Evolutionary conservation across 2,329 filamentous ascomycete genomes (phyloP).

Genomic region (Apiospora kogelbergensis): DNA sequence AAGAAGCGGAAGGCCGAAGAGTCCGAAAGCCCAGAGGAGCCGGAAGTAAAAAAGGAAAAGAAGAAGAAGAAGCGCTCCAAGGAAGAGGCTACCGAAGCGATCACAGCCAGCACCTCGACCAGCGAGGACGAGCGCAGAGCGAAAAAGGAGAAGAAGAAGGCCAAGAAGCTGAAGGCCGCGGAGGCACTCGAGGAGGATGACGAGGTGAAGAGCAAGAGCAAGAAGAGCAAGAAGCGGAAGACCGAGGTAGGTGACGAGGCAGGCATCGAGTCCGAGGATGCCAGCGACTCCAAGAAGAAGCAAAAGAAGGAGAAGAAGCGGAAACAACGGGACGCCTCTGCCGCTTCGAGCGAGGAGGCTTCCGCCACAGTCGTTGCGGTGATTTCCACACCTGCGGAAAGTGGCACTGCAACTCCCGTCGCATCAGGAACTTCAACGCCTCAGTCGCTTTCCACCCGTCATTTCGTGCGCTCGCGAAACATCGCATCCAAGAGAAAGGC

Average conservation of each 20-base stretch:
- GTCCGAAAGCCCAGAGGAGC: constrained; percentile 31
- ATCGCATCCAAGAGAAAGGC: constrained; percentile 88
- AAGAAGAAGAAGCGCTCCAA: constrained; percentile 38
- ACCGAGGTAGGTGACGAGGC: constrained; percentile 33
- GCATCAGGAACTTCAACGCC: constrained; percentile 43
- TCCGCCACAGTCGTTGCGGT: constrained; percentile 30
- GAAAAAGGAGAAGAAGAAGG: constrained; percentile 26
- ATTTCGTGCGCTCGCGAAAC: constrained; percentile 75
- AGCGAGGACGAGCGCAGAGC: constrained; percentile 25
- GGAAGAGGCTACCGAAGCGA: constrained; percentile 17
- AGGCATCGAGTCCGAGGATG: constrained; percentile 25
- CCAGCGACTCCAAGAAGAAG: constrained; percentile 48
- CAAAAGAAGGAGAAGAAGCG: constrained; percentile 37
- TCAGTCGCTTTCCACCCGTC: constrained; percentile 57
- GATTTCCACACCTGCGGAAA: constrained; percentile 38
- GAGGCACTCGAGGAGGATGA: constrained; percentile 21
- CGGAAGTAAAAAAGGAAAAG: constrained; percentile 31
- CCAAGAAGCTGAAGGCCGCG: constrained; percentile 25
- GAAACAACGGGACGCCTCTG: constrained; percentile 38
- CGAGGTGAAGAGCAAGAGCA: constrained; percentile 35
- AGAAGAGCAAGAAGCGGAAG: constrained; percentile 29
- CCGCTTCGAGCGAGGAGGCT: constrained; percentile 27
- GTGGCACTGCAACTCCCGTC: constrained; percentile 17
- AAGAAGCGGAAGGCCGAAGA: constrained; percentile 42
- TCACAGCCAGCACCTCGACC: constrained; percentile 20